These are phyloP conservation scores for Verbascum thapsus DNA, from an alignment of 257 asterid species.

Conservation along the genomic window DNA sequence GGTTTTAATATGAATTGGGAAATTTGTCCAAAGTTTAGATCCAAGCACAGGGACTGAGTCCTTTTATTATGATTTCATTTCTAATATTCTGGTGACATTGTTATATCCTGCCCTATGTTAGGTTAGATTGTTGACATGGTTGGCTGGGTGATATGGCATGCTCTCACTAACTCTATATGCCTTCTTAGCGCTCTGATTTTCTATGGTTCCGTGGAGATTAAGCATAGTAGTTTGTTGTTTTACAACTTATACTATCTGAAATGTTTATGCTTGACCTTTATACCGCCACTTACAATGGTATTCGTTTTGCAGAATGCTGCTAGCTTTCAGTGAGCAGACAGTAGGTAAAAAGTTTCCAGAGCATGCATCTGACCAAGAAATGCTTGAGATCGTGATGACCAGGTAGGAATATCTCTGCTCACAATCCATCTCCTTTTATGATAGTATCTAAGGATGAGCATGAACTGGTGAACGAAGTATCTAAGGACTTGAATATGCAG, in stretches of 20 bases:
- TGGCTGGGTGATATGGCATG: constrained; percentile 15
- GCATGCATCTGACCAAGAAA: constrained; percentile 84
- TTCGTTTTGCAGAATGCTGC: constrained; percentile 72
- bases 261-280: constrained; percentile 21
- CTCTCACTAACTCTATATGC: constrained; percentile 8
- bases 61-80: constrained; percentile 16
- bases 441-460: constrained; percentile 7
- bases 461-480: constrained; percentile 18
- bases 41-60: constrained; percentile 17
- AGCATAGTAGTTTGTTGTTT: constrained; percentile 13
- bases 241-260: constrained; percentile 20
- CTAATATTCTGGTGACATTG: constrained; percentile 3
- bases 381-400: constrained; percentile 93
- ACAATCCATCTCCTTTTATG: constrained; percentile 10
- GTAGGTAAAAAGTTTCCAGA: constrained; percentile 68
- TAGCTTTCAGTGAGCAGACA: constrained; percentile 91
- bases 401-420: constrained; percentile 56
- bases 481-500: constrained; percentile 39
- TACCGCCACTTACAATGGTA: constrained; percentile 25
- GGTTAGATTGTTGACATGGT: constrained; percentile 6
- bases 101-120: constrained; percentile 2
- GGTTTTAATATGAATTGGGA: constrained; percentile 6
- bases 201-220: constrained; percentile 9
- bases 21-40: constrained; percentile 6
- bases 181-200: constrained; percentile 16